Evolutionary conservation across 108 stramenopile genomes (phyloP).

Genomic region (Pinguiococcus pyrenoidosus): DNA sequence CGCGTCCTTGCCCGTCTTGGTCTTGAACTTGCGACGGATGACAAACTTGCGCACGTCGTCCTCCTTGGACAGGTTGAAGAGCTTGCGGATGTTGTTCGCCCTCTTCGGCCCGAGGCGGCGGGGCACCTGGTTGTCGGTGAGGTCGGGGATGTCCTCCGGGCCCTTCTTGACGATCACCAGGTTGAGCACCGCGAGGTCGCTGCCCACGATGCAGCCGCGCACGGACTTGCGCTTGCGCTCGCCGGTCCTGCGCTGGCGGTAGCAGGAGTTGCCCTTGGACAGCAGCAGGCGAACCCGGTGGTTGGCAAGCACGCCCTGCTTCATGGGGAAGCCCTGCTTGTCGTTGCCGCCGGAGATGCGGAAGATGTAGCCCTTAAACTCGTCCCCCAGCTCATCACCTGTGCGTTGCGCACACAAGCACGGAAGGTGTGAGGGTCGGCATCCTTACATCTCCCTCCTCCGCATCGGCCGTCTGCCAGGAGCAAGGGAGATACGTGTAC

Average conservation of each 20-base stretch:
- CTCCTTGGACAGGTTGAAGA: slow-evolving; percentile 97
- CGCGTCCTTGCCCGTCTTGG: slow-evolving; percentile 80
- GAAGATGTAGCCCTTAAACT: slow-evolving; percentile 87
- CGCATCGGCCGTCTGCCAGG: too few species aligned
- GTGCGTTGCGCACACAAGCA: too few species aligned
- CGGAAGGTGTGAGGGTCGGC: too few species aligned
- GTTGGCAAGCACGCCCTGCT: slow-evolving; percentile 95
- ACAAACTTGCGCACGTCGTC: slow-evolving; percentile 98
- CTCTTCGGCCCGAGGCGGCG: slow-evolving; percentile 99
- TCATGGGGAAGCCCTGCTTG: slow-evolving; percentile 99
- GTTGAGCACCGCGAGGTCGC: slow-evolving; percentile 96
- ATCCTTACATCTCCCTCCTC: too few species aligned
- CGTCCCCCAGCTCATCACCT: slow-evolving; percentile 81
- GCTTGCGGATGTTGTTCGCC: slow-evolving; percentile 98
- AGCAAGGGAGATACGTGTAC: too few species aligned
- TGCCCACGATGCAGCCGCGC: slow-evolving; percentile 95
- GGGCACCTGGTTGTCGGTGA: slow-evolving; percentile 80
- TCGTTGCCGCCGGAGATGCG: slow-evolving; percentile 98
- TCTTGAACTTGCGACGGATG: slow-evolving; percentile 83
- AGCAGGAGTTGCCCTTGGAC: slow-evolving; percentile 60
- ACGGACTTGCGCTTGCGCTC: slow-evolving; percentile 99
- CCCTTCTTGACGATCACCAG: slow-evolving; percentile 90
- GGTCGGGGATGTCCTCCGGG: slow-evolving; percentile 71
- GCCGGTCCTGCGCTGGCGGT: slow-evolving; percentile 64
- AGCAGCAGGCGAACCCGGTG: slow-evolving; percentile 92